phyloP scores from a whole-genome alignment of 495 filamentous ascomycete species.

The Platismatia glauca region DNA sequence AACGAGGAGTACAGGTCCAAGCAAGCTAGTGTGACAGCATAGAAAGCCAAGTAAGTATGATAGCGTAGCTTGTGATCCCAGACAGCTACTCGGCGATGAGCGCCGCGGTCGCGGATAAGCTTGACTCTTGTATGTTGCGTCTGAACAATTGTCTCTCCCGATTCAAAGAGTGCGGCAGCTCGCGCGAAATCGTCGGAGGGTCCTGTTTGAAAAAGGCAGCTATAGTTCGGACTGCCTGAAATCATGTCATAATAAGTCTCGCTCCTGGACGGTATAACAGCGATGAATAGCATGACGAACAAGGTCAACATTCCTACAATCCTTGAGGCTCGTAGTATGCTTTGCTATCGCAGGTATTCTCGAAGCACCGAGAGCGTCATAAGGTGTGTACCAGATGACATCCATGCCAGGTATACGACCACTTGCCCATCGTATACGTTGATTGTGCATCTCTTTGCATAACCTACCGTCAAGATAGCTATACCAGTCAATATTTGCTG shows the following conservation, averaged over 20 bases:
- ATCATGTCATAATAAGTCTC: background rate
- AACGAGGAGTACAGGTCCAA: background rate
- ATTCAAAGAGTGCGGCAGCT: background rate
- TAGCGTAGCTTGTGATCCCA: background rate
- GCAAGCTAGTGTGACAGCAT: background rate
- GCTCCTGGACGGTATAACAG: background rate
- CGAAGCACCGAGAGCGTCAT: constrained; percentile 24
- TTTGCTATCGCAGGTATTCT: constrained; percentile 17
- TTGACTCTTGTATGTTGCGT: background rate
- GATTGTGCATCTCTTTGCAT: constrained; percentile 28
- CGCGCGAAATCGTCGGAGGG: background rate
- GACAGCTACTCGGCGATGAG: background rate
- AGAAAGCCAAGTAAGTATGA: background rate
- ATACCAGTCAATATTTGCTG: constrained; percentile 39
- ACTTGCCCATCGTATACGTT: constrained; percentile 32
- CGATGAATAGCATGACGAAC: constrained; percentile 14
- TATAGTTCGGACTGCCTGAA: background rate
- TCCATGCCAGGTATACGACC: constrained; percentile 25
- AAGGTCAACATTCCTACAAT: constrained; percentile 21
- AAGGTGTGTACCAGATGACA: constrained; percentile 28
- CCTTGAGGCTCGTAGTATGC: constrained; percentile 21
- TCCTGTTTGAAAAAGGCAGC: too few relatives aligned
- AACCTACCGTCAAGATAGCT: constrained; percentile 28
- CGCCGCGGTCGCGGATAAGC: background rate
- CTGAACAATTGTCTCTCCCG: background rate